phyloP scores from a whole-genome alignment of 2,329 filamentous ascomycete genomes.

The Xylariaceae sp. region DNA sequence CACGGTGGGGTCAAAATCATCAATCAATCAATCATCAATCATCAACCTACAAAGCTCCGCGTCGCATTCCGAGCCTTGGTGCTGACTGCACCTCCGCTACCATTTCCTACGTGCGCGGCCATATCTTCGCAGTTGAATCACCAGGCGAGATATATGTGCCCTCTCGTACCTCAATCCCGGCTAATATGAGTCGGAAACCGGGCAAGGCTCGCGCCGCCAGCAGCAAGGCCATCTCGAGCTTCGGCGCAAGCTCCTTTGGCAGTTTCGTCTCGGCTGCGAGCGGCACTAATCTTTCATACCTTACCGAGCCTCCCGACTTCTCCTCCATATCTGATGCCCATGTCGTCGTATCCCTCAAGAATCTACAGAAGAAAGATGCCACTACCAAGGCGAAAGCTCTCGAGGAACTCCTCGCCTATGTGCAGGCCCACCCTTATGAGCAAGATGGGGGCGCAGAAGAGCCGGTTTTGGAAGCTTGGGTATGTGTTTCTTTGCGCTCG shows the following conservation, averaged over 20 bases:
- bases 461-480: slow-evolving; percentile 86
- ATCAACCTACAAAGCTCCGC: neutral
- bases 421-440: slow-evolving; percentile 61
- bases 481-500: slow-evolving; percentile 46
- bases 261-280: slow-evolving; percentile 51
- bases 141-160: slow-evolving; percentile 15
- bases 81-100: no score
- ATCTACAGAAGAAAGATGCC: slow-evolving; percentile 88
- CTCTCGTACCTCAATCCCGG: neutral
- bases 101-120: no score
- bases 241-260: slow-evolving; percentile 33
- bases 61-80: neutral
- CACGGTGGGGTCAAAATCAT: slow-evolving; percentile 41
- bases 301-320: slow-evolving; percentile 84
- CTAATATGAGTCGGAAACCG: slow-evolving; percentile 42
- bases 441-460: slow-evolving; percentile 74
- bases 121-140: no score
- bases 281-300: slow-evolving; percentile 75
- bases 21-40: neutral
- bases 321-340: slow-evolving; percentile 79
- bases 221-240: slow-evolving; percentile 37
- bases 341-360: slow-evolving; percentile 89
- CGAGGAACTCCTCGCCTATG: slow-evolving; percentile 77
- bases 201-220: slow-evolving; percentile 39
- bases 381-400: slow-evolving; percentile 91